Percentiles rank a stretch among this genome's conserved stretches.
Conservation (phyloP, 352 stramenopile species). For the Globisporangium parvum region DNA sequence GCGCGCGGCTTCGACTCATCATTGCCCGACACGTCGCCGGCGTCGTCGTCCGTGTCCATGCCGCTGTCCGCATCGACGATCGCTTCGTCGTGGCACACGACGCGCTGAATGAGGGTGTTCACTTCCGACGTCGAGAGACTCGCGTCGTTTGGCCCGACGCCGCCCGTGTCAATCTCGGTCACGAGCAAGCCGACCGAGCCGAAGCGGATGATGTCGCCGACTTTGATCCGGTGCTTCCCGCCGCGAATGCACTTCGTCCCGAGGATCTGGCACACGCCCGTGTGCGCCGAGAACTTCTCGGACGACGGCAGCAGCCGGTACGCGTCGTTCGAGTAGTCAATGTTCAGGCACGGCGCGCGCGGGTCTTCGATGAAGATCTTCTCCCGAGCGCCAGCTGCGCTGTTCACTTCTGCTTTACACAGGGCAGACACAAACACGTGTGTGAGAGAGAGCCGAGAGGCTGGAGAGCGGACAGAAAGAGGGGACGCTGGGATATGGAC, state of each 20-base stretch:
- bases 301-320: conserved; percentile 81
- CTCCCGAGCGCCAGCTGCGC: conserved; percentile 34
- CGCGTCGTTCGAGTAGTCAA: conserved; percentile 83
- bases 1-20: conserved; percentile 74
- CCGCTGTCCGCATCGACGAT: conserved; percentile 77
- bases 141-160: conserved; percentile 60
- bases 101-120: conserved; percentile 72
- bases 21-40: conserved; percentile 76
- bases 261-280: conserved; percentile 82
- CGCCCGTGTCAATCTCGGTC: conserved; percentile 78
- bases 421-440: neutral
- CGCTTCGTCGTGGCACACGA: conserved; percentile 76
- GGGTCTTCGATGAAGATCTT: conserved; percentile 88
- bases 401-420: conserved; percentile 24
- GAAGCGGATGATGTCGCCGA: conserved; percentile 87
- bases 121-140: conserved; percentile 70
- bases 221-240: conserved; percentile 71
- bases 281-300: conserved; percentile 85
- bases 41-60: conserved; percentile 83
- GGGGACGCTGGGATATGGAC: too few relatives aligned
- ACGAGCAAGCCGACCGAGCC: conserved; percentile 76
- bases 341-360: conserved; percentile 74
- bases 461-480: too few relatives aligned
- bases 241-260: conserved; percentile 83
- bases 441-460: too few relatives aligned